Base-by-base conservation (phyloP, 2,329 filamentous ascomycete genomes). In the Nemania bipapillata region DNA sequence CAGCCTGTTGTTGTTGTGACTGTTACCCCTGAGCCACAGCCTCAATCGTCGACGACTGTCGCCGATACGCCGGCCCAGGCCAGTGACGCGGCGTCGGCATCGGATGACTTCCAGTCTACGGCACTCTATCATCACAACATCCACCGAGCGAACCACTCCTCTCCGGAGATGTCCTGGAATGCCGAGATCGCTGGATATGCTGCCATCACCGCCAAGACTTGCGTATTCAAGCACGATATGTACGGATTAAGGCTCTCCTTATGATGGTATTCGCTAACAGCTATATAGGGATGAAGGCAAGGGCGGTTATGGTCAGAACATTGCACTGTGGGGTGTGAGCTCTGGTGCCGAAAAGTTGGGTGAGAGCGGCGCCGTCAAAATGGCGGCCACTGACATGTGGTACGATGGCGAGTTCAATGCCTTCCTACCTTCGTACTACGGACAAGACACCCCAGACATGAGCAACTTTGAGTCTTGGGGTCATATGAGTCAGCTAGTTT, bases 261-360 rank as follows among this genome's bases (percentile, higher is more conserved):
- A 2, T 1, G 15, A 8, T 53, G 22, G 1, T 8, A 17, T n/a
- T 26, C 47, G 45, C 81, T 85, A 70, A 85, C 75, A 66, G 37
- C 17, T n/a, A 3, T 67, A 49, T 67, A 74, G 89, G 86, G 74
- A 79, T 83, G 83, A 86, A 54, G 87, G 87, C 70, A 85, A 83
- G 58, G 89, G 88, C 63, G 85, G 86, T 52, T 96, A 96, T 77
- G 96, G 96, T 71, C 96, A 99, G 84, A 99, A 98, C 86, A 90
- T 98, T 67, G 95, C 92, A 77, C 90, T 90, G 73, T 85, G 80
- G 78, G 80, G 80, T 56, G 79, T 80, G 30, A 80, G 75, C 42
- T 74, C 83, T 54, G 79, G 83, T 26, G 74, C 77, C 26, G 68
- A 64, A n/a, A 72, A 80, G 69, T 85, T 90, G 73, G 85, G 87